Percentiles rank a stretch among this genome's conserved stretches.
Evolutionary conservation across 176 grass and related monocot species (phyloP).

Genomic region (Puya raimondii): DNA sequence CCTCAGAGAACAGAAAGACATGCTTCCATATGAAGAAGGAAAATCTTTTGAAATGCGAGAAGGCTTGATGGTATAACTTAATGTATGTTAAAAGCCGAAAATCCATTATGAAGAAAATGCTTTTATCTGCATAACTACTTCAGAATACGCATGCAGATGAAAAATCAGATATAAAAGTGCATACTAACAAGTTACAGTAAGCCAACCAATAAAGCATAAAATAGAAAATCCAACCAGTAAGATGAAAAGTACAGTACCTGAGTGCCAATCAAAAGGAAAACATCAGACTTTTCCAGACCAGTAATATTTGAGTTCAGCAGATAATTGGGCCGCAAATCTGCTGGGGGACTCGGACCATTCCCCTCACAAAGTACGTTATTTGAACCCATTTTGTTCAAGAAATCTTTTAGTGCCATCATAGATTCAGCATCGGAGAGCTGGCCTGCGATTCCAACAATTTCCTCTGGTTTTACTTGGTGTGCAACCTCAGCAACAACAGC

Average conservation of each 20-base stretch:
- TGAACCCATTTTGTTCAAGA: conserved; percentile 87
- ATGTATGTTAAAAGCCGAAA: too few species aligned
- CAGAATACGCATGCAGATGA: too few species aligned
- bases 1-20: too few species aligned
- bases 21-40: too few species aligned
- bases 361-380: conserved; percentile 82
- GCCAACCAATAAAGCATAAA: not conserved
- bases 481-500: conserved; percentile 78
- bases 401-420: conserved; percentile 98
- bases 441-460: conserved; percentile 93
- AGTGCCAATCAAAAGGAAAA: conserved; percentile 91
- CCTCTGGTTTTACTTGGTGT: conserved; percentile 71
- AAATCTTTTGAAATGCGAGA: too few species aligned
- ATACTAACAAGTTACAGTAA: not conserved
- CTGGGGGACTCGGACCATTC: conserved; percentile 70
- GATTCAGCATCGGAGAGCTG: conserved; percentile 95
- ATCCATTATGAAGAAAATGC: too few species aligned
- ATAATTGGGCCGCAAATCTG: conserved; percentile 81
- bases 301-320: conserved; percentile 79
- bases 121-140: too few species aligned
- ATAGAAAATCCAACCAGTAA: not conserved
- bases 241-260: conserved; percentile 44
- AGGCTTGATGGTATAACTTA: too few species aligned
- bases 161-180: not conserved
- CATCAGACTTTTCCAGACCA: conserved; percentile 94